Conservation (phyloP, 352 stramenopile species). For the Phytopythium chamaehyphon region DNA sequence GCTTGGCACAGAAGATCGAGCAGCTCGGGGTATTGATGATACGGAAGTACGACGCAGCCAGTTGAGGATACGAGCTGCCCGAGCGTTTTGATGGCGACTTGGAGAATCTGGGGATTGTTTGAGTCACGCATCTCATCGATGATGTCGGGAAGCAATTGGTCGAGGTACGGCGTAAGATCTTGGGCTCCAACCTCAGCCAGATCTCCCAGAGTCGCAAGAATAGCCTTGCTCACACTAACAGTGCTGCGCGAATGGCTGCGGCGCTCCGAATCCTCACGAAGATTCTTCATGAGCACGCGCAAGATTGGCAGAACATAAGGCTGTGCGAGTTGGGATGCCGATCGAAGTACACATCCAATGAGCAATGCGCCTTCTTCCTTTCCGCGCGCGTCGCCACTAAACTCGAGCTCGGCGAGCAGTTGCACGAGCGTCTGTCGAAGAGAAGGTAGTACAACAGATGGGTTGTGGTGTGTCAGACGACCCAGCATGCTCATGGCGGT, state of each 20-base stretch:
- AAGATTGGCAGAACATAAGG: slow-evolving; percentile 85
- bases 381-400: slow-evolving; percentile 71
- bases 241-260: slow-evolving; percentile 72
- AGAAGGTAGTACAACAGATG: slow-evolving; percentile 73
- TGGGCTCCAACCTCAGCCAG: slow-evolving; percentile 75
- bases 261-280: slow-evolving; percentile 73
- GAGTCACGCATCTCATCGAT: slow-evolving; percentile 85
- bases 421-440: slow-evolving; percentile 84
- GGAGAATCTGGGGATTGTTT: slow-evolving; percentile 80
- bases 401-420: slow-evolving; percentile 83
- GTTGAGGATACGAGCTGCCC: slow-evolving; percentile 80
- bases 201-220: slow-evolving; percentile 78
- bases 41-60: slow-evolving; percentile 80
- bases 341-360: slow-evolving; percentile 75
- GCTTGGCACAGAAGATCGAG: slow-evolving; percentile 74
- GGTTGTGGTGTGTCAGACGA: slow-evolving; percentile 82
- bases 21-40: slow-evolving; percentile 82
- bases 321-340: slow-evolving; percentile 71
- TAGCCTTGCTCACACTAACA: slow-evolving; percentile 79
- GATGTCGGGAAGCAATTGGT: slow-evolving; percentile 82
- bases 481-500: slow-evolving; percentile 86
- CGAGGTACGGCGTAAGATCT: slow-evolving; percentile 76
- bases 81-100: slow-evolving; percentile 84
- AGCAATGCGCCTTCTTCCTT: slow-evolving; percentile 83
- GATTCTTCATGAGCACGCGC: slow-evolving; percentile 84